A percentile compares a stretch with the other conserved stretches of the same genome.
These are phyloP conservation scores for Aplosporella prunicola DNA, from an alignment of 2,329 filamentous ascomycete species.

Conservation along the genomic window DNA sequence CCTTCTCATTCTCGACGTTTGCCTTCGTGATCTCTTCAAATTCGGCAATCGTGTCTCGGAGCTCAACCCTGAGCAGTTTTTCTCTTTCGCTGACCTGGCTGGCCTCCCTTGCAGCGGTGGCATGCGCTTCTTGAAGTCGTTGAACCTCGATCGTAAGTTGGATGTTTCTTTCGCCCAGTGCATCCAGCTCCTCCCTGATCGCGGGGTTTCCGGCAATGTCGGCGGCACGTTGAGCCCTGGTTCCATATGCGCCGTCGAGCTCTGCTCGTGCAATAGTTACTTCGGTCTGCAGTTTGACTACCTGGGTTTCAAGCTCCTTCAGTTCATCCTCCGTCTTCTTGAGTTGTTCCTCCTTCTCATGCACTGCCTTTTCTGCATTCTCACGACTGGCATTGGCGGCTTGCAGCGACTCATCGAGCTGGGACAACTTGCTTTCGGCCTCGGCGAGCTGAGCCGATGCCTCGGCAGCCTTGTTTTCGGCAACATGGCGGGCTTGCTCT, in stretches of 20 bases:
- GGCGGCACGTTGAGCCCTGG: slow-evolving; percentile 58
- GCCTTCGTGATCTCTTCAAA: slow-evolving; percentile 63
- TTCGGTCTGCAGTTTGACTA: slow-evolving; percentile 61
- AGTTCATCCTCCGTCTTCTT: slow-evolving; percentile 10
- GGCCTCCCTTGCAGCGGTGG: slow-evolving; percentile 27
- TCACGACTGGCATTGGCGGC: slow-evolving; percentile 23
- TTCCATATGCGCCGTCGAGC: slow-evolving; percentile 88
- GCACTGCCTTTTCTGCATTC: slow-evolving; percentile 22
- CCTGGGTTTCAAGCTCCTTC: slow-evolving; percentile 47
- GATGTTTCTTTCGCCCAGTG: slow-evolving; percentile 38
- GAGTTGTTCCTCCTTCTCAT: slow-evolving; percentile 27
- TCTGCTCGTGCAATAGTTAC: slow-evolving; percentile 86
- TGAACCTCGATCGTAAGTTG: slow-evolving; percentile 33
- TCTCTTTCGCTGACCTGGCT: slow-evolving; percentile 29
- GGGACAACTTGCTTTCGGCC: slow-evolving; percentile 23
- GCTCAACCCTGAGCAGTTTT: slow-evolving; percentile 51
- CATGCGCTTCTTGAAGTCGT: slow-evolving; percentile 18
- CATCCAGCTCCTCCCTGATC: slow-evolving; percentile 51
- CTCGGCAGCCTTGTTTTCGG: slow-evolving; percentile 24
- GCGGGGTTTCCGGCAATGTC: slow-evolving; percentile 49
- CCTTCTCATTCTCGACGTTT: slow-evolving; percentile 61
- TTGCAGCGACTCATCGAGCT: slow-evolving; percentile 19
- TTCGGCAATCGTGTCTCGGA: slow-evolving; percentile 58
- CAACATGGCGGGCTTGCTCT: slow-evolving; percentile 27
- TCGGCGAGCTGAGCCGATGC: slow-evolving; percentile 28